Evolutionary conservation across 1,284 basidiomycete species (phyloP).

Genomic region (Ustilago trichophora): DNA sequence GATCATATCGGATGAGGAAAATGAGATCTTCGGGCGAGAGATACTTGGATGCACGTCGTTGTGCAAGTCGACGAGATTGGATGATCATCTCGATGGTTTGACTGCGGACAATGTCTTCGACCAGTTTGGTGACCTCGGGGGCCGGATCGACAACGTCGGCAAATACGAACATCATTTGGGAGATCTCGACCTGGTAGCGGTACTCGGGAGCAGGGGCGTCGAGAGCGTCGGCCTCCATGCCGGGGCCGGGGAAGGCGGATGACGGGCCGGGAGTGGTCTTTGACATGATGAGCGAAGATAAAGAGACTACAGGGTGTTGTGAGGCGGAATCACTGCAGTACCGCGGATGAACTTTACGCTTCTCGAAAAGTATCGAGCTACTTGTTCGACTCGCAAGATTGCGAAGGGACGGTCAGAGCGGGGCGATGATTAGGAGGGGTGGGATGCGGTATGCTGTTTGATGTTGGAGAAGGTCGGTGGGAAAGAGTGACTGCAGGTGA

Average conservation of each 20-base stretch:
- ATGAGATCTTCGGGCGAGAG: conserved; percentile 93
- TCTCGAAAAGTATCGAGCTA: no score
- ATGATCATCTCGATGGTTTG: conserved; percentile 93
- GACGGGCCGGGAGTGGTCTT: conserved; percentile 7
- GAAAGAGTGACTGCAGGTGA: no score
- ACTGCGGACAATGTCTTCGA: conserved; percentile 93
- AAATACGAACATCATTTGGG: conserved; percentile 96
- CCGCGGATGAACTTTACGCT: no score
- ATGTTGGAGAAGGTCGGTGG: no score
- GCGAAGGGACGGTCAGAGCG: no score
- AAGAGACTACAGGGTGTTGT: no score
- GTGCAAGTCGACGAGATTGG: conserved; percentile 85
- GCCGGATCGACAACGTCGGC: conserved; percentile 91
- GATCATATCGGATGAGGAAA: conserved; percentile 92
- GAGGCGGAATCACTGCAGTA: no score
- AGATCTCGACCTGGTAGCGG: conserved; percentile 73
- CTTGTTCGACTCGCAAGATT: no score
- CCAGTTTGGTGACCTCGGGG: conserved; percentile 84
- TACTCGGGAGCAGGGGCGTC: conserved; percentile 43
- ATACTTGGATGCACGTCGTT: conserved; percentile 81
- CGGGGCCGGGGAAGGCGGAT: conserved; percentile 9
- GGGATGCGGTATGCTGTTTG: no score
- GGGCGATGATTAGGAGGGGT: no score
- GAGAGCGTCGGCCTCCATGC: conserved; percentile 7
- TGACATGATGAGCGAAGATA: conserved; percentile 36